Conservation (phyloP, 129 eudicot species). For the Pulicaria dysenterica region DNA sequence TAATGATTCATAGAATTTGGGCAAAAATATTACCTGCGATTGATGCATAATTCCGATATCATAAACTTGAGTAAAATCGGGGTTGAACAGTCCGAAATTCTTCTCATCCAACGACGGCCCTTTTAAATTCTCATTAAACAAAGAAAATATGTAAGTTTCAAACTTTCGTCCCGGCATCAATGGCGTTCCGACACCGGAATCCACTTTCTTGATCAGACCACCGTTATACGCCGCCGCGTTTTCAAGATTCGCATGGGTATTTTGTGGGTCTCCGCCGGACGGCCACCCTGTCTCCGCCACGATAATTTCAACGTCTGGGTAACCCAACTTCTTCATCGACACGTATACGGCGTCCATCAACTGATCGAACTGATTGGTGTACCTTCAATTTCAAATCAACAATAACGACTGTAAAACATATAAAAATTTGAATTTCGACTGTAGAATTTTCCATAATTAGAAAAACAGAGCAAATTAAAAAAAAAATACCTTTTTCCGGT, state of each 20-base stretch:
- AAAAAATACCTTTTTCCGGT: conserved; percentile 38
- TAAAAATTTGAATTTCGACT: background rate
- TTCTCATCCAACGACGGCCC: conserved; percentile 75
- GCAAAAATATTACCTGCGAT: conserved; percentile 29
- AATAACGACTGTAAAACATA: background rate
- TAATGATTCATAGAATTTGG: background rate
- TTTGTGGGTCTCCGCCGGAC: conserved; percentile 56
- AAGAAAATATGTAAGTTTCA: conserved; percentile 72
- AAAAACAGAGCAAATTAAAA: background rate
- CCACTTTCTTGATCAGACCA: conserved; percentile 51
- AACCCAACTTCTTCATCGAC: conserved; percentile 78
- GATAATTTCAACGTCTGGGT: conserved; percentile 65
- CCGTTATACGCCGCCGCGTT: conserved; percentile 78
- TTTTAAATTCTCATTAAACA: conserved; percentile 81
- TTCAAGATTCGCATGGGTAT: conserved; percentile 48
- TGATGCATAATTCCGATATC: conserved; percentile 63
- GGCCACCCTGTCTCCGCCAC: conserved; percentile 98
- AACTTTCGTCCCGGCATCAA: conserved; percentile 79
- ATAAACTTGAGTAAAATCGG: conserved; percentile 80
- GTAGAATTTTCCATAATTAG: background rate
- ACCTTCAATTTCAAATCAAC: conserved; percentile 19
- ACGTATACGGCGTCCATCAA: conserved; percentile 64
- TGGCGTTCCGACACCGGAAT: conserved; percentile 74
- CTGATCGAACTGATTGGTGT: conserved; percentile 72
- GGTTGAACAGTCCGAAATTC: conserved; percentile 79